Evolutionary conservation across 2,329 filamentous ascomycete species (phyloP).

Genomic region (Aspergillus bombycis): DNA sequence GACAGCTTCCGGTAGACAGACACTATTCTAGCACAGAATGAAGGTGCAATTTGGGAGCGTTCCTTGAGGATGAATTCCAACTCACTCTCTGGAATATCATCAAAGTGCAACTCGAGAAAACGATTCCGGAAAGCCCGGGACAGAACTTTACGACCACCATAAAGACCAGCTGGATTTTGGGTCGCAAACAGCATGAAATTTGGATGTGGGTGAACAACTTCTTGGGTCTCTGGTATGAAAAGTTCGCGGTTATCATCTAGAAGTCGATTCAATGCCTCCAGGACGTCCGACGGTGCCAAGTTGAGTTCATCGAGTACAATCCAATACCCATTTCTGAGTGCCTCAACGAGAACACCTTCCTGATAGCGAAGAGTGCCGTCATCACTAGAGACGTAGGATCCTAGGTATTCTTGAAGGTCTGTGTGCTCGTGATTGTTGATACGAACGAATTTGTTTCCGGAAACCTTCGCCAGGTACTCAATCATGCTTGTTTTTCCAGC

Average conservation of each 20-base stretch:
- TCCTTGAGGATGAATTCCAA: constrained; percentile 88
- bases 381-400: constrained; percentile 84
- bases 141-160: constrained; percentile 89
- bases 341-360: constrained; percentile 90
- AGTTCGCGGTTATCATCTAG: constrained; percentile 96
- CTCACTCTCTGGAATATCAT: constrained; percentile 95
- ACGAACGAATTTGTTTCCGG: constrained; percentile 93
- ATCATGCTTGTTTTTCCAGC: constrained; percentile 99
- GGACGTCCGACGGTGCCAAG: constrained; percentile 91
- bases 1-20: constrained; percentile 93
- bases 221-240: constrained; percentile 93
- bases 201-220: constrained; percentile 85
- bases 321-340: constrained; percentile 92
- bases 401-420: constrained; percentile 95
- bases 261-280: constrained; percentile 93
- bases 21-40: constrained; percentile 89
- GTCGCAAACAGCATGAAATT: constrained; percentile 99
- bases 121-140: constrained; percentile 95
- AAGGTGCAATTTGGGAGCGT: constrained; percentile 84
- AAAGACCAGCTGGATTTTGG: constrained; percentile 93
- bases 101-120: constrained; percentile 95
- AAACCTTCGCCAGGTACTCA: constrained; percentile 94
- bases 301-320: constrained; percentile 98
- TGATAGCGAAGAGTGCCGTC: constrained; percentile 88
- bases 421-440: constrained; percentile 99